Evolutionary conservation across 352 stramenopile species (phyloP).

Genomic region (Blastocystis sp.): DNA sequence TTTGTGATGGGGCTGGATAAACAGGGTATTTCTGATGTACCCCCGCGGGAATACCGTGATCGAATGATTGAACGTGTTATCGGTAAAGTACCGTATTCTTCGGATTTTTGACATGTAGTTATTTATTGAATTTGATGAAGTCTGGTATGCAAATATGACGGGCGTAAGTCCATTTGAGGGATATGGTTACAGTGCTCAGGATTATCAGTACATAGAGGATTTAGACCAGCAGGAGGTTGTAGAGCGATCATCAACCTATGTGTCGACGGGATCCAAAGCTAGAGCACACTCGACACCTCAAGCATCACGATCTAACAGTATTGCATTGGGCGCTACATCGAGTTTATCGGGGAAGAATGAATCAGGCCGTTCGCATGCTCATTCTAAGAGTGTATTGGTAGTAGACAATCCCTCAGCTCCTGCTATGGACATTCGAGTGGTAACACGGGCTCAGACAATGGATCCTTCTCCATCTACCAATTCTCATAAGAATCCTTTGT

Average conservation of each 20-base stretch:
- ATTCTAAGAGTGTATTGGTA: neutral
- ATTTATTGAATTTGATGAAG: slow-evolving; percentile 33
- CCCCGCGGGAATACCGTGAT: slow-evolving; percentile 15
- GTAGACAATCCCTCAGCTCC: neutral
- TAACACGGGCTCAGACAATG: neutral
- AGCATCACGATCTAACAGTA: neutral
- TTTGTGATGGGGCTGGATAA: slow-evolving; percentile 24
- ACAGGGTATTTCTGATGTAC: slow-evolving; percentile 43
- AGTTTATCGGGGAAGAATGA: neutral
- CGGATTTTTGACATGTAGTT: neutral
- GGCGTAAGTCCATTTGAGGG: too few species aligned
- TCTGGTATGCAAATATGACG: neutral
- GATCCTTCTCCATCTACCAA: neutral
- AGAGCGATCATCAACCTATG: neutral
- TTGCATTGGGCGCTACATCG: neutral
- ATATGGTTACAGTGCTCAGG: too few species aligned
- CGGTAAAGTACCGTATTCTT: neutral
- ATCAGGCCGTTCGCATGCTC: neutral
- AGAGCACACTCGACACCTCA: neutral
- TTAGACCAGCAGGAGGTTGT: too few species aligned
- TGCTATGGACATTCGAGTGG: neutral
- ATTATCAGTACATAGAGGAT: too few species aligned
- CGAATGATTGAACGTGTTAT: slow-evolving; percentile 59
- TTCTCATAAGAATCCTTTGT: neutral
- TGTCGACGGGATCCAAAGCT: neutral